phyloP scores from a whole-genome alignment of 208 protist genomes.

The Strigomonas galati region DNA sequence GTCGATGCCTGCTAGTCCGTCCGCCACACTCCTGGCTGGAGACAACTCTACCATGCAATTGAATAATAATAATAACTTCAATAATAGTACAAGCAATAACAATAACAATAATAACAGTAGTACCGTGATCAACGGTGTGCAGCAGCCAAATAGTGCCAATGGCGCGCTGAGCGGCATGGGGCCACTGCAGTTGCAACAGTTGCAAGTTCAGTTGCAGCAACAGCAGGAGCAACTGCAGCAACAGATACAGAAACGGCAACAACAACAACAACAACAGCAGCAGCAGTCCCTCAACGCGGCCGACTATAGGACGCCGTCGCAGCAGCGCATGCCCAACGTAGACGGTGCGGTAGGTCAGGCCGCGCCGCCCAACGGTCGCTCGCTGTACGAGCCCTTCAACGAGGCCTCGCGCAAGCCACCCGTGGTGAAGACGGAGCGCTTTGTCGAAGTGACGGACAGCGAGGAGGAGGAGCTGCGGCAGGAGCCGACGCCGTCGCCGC shows the following conservation, averaged over 20 bases:
- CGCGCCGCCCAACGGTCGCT: not conserved
- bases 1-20: slow-evolving; percentile 1
- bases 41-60: too few species aligned
- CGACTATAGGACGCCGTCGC: not conserved
- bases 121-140: too few species aligned
- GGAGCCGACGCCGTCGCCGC: slow-evolving; percentile 3
- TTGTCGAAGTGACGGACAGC: not conserved
- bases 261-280: slow-evolving; percentile 3
- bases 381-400: slow-evolving; percentile 20
- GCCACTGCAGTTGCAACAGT: too few species aligned
- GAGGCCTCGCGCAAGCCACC: not conserved
- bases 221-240: slow-evolving; percentile 2
- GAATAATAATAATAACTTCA: too few species aligned
- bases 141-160: too few species aligned
- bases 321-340: not conserved
- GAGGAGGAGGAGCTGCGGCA: not conserved
- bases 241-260: not conserved
- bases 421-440: slow-evolving; percentile 2
- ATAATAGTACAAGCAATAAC: too few species aligned
- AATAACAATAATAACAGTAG: too few species aligned
- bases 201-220: not conserved
- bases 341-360: not conserved
- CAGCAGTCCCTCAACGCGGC: not conserved
- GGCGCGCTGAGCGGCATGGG: too few species aligned
- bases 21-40: not conserved